Percentiles rank a stretch among this genome's conserved stretches.
Conservation (phyloP, 768 basidiomycete genomes). For the Boletus eberwhitei region DNA sequence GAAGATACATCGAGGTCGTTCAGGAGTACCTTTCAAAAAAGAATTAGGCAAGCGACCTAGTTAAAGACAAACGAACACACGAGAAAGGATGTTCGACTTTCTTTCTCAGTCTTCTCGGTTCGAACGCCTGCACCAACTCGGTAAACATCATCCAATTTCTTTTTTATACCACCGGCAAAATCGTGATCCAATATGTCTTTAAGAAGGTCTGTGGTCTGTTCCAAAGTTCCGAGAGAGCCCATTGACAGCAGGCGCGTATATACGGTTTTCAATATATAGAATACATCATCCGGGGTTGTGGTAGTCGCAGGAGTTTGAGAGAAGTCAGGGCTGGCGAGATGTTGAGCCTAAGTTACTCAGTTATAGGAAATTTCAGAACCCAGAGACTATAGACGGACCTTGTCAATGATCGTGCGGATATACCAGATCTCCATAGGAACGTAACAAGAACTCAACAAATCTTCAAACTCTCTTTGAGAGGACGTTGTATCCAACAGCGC, state of each 20-base stretch:
- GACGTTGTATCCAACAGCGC: conserved; percentile 44
- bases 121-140: conserved; percentile 50
- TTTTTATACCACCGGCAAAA: conserved; percentile 75
- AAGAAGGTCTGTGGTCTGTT: conserved; percentile 58
- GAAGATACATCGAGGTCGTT: conserved; percentile 95
- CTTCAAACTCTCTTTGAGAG: conserved; percentile 59
- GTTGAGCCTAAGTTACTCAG: conserved; percentile 65
- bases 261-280: conserved; percentile 90
- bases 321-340: conserved; percentile 71
- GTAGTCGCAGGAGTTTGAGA: conserved; percentile 61
- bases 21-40: conserved; percentile 61
- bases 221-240: conserved; percentile 59
- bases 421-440: conserved; percentile 93
- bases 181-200: conserved; percentile 79
- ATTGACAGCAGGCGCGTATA: conserved; percentile 75
- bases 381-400: conserved; percentile 44
- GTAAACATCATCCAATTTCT: conserved; percentile 87
- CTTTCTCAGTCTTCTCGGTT: conserved; percentile 76
- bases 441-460: conserved; percentile 72
- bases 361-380: neutral
- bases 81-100: conserved; percentile 76
- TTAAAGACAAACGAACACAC: conserved; percentile 45
- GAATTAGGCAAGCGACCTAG: neutral
- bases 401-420: conserved; percentile 79
- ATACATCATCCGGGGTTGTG: conserved; percentile 89